Evolutionary conservation across 2,329 filamentous ascomycete species (phyloP).

Genomic region (Aspergillus caelatus): DNA sequence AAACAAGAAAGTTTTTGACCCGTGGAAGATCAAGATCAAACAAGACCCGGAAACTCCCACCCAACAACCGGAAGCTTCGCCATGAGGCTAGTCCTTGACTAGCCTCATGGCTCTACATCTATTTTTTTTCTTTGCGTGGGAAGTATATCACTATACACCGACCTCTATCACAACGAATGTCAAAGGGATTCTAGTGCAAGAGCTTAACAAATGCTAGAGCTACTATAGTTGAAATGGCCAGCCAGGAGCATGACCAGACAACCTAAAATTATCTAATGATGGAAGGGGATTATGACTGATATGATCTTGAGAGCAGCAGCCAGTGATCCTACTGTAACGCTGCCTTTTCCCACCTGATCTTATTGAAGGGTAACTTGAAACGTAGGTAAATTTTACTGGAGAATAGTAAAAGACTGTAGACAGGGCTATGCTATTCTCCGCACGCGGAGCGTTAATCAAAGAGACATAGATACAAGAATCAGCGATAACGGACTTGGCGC

Average conservation of each 20-base stretch:
- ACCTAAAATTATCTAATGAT: neutral
- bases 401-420: conserved; percentile 15
- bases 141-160: neutral
- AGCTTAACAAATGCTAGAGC: neutral
- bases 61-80: conserved; percentile 7
- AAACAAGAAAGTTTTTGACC: conserved; percentile 4
- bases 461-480: conserved; percentile 21
- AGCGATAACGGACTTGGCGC: conserved; percentile 9
- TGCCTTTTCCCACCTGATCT: neutral
- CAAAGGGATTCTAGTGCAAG: neutral
- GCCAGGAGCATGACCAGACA: neutral
- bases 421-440: conserved; percentile 21
- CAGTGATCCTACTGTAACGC: too few species aligned
- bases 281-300: neutral
- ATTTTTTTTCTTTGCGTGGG: neutral
- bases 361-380: neutral
- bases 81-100: neutral
- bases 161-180: neutral
- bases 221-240: neutral
- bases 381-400: neutral
- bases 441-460: conserved; percentile 11
- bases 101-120: neutral
- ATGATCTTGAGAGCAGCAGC: neutral
- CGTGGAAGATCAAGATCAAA: neutral
- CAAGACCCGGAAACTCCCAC: conserved; percentile 4